phyloP scores from a whole-genome alignment of 495 filamentous ascomycete species.

The Penicillium steckii region DNA sequence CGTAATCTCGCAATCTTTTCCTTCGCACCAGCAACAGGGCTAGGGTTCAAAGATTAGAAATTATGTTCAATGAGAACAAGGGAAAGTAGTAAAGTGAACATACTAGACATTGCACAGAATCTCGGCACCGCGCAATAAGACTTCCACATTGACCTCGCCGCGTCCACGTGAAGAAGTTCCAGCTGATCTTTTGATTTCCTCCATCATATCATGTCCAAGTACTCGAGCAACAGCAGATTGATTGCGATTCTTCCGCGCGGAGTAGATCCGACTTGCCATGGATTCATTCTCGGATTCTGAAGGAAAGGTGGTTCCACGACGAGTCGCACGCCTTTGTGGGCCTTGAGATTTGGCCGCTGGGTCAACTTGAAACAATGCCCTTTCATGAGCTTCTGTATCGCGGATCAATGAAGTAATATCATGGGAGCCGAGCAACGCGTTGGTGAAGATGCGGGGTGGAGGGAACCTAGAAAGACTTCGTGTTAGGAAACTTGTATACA shows the following conservation, averaged over 20 bases:
- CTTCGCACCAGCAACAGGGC: constrained; percentile 75
- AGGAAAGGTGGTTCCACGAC: constrained; percentile 48
- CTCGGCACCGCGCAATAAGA: constrained; percentile 83
- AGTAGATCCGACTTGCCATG: constrained; percentile 50
- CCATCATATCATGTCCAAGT: constrained; percentile 81
- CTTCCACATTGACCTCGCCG: constrained; percentile 81
- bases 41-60: too few species aligned
- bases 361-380: constrained; percentile 89
- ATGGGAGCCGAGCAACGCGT: constrained; percentile 79
- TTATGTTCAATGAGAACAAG: not conserved
- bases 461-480: constrained; percentile 70
- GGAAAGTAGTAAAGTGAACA: constrained; percentile 14
- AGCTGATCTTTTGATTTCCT: constrained; percentile 65
- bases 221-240: constrained; percentile 90
- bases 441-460: constrained; percentile 91
- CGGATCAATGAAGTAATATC: constrained; percentile 95
- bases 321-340: constrained; percentile 41
- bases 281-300: constrained; percentile 41
- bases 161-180: constrained; percentile 44
- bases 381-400: constrained; percentile 93
- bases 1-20: constrained; percentile 74
- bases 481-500: too few species aligned
- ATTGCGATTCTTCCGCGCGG: constrained; percentile 57
- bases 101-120: constrained; percentile 88
- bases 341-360: constrained; percentile 50